Percentiles rank a stretch among this genome's conserved stretches.
Evolutionary conservation across 78 protist species (phyloP).

Genomic region (Pigoraptor vietnamica): DNA sequence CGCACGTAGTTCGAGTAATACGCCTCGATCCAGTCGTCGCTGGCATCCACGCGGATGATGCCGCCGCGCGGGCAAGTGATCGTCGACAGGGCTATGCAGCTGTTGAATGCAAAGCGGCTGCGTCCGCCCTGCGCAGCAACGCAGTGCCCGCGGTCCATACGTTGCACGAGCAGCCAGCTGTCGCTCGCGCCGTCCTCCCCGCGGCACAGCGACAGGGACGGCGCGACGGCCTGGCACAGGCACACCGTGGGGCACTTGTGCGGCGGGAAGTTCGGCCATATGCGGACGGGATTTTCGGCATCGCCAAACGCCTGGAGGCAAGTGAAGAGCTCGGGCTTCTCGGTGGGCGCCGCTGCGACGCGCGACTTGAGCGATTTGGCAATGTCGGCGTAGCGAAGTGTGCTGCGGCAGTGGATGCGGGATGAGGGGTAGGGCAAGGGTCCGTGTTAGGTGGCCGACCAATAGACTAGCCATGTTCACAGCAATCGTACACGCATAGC

Average conservation of each 20-base stretch:
- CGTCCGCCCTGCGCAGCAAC: background rate
- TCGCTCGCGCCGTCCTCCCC: background rate
- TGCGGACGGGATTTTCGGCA: background rate
- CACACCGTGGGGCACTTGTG: background rate
- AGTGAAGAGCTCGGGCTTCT: background rate
- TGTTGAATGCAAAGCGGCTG: background rate
- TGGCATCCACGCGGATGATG: background rate
- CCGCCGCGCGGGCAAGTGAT: background rate
- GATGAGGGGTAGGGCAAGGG: too few relatives aligned
- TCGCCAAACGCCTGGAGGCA: background rate
- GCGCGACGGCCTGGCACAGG: background rate
- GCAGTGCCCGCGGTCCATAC: background rate
- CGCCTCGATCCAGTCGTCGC: background rate
- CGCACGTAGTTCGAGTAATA: background rate
- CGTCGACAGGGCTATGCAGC: background rate
- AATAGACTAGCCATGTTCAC: too few relatives aligned
- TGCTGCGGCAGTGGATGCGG: too few relatives aligned
- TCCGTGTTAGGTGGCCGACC: too few relatives aligned
- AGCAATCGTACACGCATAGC: background rate
- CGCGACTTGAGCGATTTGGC: background rate
- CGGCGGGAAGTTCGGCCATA: background rate
- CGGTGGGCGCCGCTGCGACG: background rate
- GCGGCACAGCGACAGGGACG: background rate
- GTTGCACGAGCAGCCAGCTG: background rate
- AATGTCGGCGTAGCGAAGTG: background rate